phyloP scores from a whole-genome alignment of 441 rosid genomes.

The Biscutella laevigata region DNA sequence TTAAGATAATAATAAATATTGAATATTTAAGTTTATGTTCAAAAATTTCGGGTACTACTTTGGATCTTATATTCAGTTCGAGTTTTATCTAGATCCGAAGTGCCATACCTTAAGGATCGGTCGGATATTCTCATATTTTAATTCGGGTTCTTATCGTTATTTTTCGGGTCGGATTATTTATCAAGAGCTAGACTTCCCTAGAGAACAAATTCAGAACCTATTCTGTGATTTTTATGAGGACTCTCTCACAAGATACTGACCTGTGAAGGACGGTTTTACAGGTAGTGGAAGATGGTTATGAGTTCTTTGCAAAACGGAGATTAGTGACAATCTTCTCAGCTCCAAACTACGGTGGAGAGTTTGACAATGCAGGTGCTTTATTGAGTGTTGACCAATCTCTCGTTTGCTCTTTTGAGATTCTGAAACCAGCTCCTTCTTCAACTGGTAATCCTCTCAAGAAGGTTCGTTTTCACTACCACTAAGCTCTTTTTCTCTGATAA shows the following conservation, averaged over 20 bases:
- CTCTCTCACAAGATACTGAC: background rate
- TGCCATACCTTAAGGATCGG: too few relatives aligned
- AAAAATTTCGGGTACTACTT: too few relatives aligned
- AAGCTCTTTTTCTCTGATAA: background rate
- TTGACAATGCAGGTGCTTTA: conserved; percentile 89
- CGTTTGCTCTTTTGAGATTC: conserved; percentile 83
- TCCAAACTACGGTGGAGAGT: conserved; percentile 97
- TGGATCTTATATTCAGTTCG: too few relatives aligned
- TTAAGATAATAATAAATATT: too few relatives aligned
- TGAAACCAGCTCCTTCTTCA: conserved; percentile 57
- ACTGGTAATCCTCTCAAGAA: conserved; percentile 54
- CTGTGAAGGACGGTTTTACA: conserved; percentile 20
- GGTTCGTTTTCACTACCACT: conserved; percentile 32
- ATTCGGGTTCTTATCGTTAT: too few relatives aligned
- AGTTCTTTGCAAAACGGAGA: conserved; percentile 78
- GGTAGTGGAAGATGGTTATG: conserved; percentile 98
- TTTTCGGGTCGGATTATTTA: too few relatives aligned
- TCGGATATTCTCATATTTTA: too few relatives aligned
- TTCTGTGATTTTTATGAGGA: background rate
- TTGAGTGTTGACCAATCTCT: conserved; percentile 71
- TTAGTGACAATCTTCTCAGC: conserved; percentile 92
- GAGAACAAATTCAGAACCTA: background rate
- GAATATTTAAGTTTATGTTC: too few relatives aligned
- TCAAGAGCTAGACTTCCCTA: background rate
- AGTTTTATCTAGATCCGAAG: too few relatives aligned